These are phyloP conservation scores for Fusarium sp. DNA, from an alignment of 2,329 filamentous ascomycete genomes.

Conservation along the genomic window DNA sequence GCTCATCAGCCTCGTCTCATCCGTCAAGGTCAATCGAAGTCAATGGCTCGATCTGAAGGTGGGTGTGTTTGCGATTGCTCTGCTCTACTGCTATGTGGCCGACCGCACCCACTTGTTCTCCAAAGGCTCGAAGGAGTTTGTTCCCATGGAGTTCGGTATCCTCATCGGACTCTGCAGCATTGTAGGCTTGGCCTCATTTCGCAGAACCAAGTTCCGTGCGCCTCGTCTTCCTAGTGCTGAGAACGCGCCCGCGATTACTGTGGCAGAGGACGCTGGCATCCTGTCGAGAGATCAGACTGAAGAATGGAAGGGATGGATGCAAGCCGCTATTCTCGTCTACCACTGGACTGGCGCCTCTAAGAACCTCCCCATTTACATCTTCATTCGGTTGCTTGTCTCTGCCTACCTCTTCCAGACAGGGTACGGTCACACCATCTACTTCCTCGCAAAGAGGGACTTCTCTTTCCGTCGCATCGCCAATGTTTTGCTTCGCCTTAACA, in stretches of 20 bases:
- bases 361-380: constrained; percentile 66
- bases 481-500: constrained; percentile 71
- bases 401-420: constrained; percentile 74
- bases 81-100: constrained; percentile 49
- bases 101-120: constrained; percentile 50
- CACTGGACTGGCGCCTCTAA: constrained; percentile 69
- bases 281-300: constrained; percentile 68
- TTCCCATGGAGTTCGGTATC: constrained; percentile 34
- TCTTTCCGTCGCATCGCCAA: constrained; percentile 66
- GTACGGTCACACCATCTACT: constrained; percentile 73
- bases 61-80: constrained; percentile 47
- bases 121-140: constrained; percentile 49
- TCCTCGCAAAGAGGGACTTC: constrained; percentile 70
- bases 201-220: constrained; percentile 32
- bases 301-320: constrained; percentile 79
- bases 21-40: constrained; percentile 26
- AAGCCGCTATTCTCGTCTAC: constrained; percentile 67
- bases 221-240: constrained; percentile 24
- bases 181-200: constrained; percentile 35
- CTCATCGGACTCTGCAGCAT: constrained; percentile 30
- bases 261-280: constrained; percentile 40
- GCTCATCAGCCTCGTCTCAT: constrained; percentile 27
- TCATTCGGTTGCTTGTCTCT: constrained; percentile 68
- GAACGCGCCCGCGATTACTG: constrained; percentile 1
- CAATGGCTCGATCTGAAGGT: constrained; percentile 44